Conservation (phyloP, 1,139 yeast species). For the Candida neerlandica region DNA sequence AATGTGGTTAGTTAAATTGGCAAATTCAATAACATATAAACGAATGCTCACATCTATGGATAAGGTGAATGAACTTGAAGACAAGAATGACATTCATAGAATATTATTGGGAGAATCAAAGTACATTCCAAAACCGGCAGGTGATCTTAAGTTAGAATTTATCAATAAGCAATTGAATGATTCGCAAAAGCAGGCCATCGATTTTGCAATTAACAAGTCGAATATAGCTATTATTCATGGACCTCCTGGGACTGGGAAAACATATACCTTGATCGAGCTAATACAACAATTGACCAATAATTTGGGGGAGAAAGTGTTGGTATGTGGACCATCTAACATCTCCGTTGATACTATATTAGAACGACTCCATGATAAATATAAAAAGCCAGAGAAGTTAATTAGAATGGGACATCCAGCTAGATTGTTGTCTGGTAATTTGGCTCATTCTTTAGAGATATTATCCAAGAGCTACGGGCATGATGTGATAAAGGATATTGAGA, state of each 20-base stretch:
- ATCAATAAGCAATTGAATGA: conserved; percentile 59
- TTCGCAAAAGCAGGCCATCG: conserved; percentile 59
- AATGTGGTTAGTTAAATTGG: conserved; percentile 66
- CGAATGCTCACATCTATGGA: conserved; percentile 82
- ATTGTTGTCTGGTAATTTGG: conserved; percentile 59
- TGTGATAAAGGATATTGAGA: conserved; percentile 66
- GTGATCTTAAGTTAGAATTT: conserved; percentile 26
- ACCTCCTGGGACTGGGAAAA: conserved; percentile 59
- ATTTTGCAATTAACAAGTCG: conserved; percentile 41
- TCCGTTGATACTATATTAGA: conserved; percentile 92
- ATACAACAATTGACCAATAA: conserved; percentile 69
- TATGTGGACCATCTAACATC: conserved; percentile 96
- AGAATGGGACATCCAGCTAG: conserved; percentile 96
- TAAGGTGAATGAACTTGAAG: conserved; percentile 55
- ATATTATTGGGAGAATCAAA: conserved; percentile 47
- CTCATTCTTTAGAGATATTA: conserved; percentile 77
- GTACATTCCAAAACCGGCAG: conserved; percentile 24
- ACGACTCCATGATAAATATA: conserved; percentile 51
- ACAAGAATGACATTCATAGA: conserved; percentile 41
- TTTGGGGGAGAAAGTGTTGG: conserved; percentile 68
- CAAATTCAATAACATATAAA: conserved; percentile 70
- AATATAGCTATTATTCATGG: conserved; percentile 51
- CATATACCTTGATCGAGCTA: conserved; percentile 84
- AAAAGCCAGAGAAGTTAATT: conserved; percentile 39
- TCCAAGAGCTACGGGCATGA: conserved; percentile 54